Evolutionary conservation across 495 filamentous ascomycete species (phyloP).

Genomic region (Glutinoglossum americanum): DNA sequence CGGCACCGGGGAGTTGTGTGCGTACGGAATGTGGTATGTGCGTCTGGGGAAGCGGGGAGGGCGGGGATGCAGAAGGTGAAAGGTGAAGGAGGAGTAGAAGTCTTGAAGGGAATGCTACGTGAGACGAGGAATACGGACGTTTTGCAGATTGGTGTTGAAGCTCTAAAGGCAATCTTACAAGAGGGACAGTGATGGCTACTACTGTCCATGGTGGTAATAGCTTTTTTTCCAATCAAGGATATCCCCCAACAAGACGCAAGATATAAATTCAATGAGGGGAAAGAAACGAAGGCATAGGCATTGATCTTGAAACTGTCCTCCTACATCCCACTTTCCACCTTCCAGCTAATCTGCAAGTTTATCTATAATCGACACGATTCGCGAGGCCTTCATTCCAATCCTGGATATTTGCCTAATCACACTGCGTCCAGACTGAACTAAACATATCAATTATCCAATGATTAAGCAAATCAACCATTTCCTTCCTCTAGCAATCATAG

Average conservation of each 20-base stretch:
- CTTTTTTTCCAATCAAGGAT: neutral
- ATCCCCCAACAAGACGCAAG: neutral
- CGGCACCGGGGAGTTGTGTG: slow-evolving; percentile 61
- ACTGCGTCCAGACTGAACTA: too few species aligned
- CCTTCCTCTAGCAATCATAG: too few species aligned
- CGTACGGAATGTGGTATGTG: slow-evolving; percentile 37
- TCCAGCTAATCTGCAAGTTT: neutral
- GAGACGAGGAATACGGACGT: slow-evolving; percentile 39
- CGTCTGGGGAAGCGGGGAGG: slow-evolving; percentile 27
- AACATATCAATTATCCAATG: too few species aligned
- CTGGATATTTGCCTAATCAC: neutral
- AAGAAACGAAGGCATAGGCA: neutral
- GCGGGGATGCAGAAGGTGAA: slow-evolving; percentile 21
- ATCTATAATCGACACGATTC: neutral
- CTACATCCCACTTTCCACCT: neutral
- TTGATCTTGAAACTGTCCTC: neutral
- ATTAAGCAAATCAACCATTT: neutral
- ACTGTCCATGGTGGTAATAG: neutral
- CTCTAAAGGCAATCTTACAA: slow-evolving; percentile 23
- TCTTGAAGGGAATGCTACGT: slow-evolving; percentile 40
- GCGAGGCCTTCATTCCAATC: neutral
- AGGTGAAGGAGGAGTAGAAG: slow-evolving; percentile 32
- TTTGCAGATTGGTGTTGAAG: slow-evolving; percentile 38
- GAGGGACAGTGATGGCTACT: neutral
- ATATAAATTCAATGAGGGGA: neutral